Evolutionary conservation across 805 yeast genomes (phyloP), one percentile per base, ranked within the genome.

Genomic region (Teunomyces aglyptinius): DNA sequence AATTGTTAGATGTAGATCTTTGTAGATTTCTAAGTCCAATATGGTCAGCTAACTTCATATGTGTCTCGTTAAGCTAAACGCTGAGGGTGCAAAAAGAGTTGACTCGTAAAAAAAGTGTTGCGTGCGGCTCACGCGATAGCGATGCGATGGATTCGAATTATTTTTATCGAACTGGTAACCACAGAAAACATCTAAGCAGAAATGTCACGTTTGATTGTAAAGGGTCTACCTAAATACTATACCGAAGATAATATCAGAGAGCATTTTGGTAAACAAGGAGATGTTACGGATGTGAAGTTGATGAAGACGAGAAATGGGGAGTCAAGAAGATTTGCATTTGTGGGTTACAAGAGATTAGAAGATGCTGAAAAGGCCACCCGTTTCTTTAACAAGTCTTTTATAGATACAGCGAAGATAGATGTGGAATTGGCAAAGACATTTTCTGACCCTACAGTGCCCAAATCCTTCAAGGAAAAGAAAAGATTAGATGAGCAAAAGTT

Each of bases 171-270:
- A 13, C 12, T 6, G 10, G 12, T 44, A 7, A 8, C 8, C 24
- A 27, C 10, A 32, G 35, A 12, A 12, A 20, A 12, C 22, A 38
- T 4, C 24, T 7, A 13, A 16, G n/a, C 19, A 39, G 57, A 41
- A 52, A 82, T 82, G 87, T 91, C 98, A 16, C 86, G 98, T 68
- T 78, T 92, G 44, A 92, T 92, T 56, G 96, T 92, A 5, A 92
- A 89, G 64, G 94, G 95, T 38, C 75, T 92, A 43, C 98, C 98
- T 6, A 71, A 74, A 53, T 87, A 86, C 61, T 76, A 82, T 49
- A 80, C 83, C 0, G 97, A 92, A 62, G 89, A 80, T 2, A 81
- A 84, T 52, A 68, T 92, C 46, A 75, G 75, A 51, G 78, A 77
- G 26, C 89, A 83, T 60, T 92, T 92, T 60, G 63, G 68, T 43